Evolutionary conservation across 768 basidiomycete species (phyloP).

Genomic region (Mycena rebaudengoi): DNA sequence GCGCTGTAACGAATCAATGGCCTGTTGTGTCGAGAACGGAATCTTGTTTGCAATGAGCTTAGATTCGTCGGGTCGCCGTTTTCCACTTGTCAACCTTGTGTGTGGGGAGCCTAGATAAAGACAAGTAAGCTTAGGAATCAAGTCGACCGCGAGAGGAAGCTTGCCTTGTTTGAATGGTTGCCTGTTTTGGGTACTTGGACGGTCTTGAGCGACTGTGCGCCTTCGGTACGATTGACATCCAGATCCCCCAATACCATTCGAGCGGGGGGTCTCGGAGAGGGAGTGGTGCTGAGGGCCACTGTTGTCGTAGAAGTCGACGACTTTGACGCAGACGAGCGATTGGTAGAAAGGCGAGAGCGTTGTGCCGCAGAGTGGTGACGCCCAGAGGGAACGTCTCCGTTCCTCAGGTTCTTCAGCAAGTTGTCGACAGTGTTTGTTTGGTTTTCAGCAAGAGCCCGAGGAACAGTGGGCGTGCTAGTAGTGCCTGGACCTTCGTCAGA

Average conservation of each 20-base stretch:
- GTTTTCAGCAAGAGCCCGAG: constrained; percentile 28
- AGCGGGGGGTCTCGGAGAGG: background rate
- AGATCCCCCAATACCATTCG: constrained; percentile 7
- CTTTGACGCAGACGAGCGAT: constrained; percentile 4
- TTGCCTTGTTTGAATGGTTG: background rate
- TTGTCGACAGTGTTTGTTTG: constrained; percentile 41
- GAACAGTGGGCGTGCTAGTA: constrained; percentile 30
- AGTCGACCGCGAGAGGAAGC: background rate
- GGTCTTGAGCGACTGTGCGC: background rate
- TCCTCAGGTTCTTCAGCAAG: constrained; percentile 35
- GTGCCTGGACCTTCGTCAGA: constrained; percentile 36
- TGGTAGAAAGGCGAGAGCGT: constrained; percentile 1
- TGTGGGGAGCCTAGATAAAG: background rate
- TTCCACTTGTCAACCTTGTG: background rate
- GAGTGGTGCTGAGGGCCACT: background rate
- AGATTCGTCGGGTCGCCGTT: background rate
- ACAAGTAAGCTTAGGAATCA: background rate
- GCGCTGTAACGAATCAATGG: constrained; percentile 34
- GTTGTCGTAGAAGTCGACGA: background rate
- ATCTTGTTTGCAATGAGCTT: background rate
- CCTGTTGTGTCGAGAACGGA: constrained; percentile 22
- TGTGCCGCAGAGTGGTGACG: constrained; percentile 15
- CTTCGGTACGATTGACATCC: constrained; percentile 19
- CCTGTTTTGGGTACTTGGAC: background rate
- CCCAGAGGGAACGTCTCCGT: constrained; percentile 22